These are phyloP conservation scores for Lycium ferocissimum DNA, from an alignment of 257 asterid genomes.

Conservation along the genomic window DNA sequence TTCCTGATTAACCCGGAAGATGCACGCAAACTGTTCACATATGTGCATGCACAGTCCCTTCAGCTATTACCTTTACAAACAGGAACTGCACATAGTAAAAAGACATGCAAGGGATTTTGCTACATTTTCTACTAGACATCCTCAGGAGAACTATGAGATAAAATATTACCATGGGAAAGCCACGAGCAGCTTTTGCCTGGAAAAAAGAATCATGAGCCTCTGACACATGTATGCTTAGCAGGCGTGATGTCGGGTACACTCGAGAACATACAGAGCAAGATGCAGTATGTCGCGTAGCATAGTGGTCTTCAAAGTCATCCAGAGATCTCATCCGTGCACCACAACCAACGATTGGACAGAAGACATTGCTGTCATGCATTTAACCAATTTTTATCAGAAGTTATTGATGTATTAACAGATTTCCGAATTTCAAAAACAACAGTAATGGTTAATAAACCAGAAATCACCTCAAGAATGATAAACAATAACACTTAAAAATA, in stretches of 20 bases:
- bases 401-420: neutral
- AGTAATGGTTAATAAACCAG: neutral
- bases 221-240: conserved; percentile 91
- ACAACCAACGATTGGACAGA: conserved; percentile 91
- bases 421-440: neutral
- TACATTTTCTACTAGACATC: neutral
- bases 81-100: conserved; percentile 2
- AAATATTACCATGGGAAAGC: conserved; percentile 73
- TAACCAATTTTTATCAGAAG: neutral
- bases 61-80: neutral
- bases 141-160: conserved; percentile 18
- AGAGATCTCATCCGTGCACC: conserved; percentile 66
- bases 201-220: conserved; percentile 96
- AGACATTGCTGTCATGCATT: conserved; percentile 48
- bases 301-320: conserved; percentile 91
- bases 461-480: conserved; percentile 8
- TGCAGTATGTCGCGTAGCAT: conserved; percentile 83
- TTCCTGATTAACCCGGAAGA: neutral
- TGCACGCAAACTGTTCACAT: neutral
- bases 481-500: neutral
- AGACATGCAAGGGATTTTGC: neutral
- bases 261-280: conserved; percentile 93
- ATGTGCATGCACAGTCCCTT: neutral
- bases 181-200: conserved; percentile 93
- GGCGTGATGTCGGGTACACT: conserved; percentile 88